phyloP scores from a whole-genome alignment of 306 rosid genomes.

The Echinosophora koreensis region DNA sequence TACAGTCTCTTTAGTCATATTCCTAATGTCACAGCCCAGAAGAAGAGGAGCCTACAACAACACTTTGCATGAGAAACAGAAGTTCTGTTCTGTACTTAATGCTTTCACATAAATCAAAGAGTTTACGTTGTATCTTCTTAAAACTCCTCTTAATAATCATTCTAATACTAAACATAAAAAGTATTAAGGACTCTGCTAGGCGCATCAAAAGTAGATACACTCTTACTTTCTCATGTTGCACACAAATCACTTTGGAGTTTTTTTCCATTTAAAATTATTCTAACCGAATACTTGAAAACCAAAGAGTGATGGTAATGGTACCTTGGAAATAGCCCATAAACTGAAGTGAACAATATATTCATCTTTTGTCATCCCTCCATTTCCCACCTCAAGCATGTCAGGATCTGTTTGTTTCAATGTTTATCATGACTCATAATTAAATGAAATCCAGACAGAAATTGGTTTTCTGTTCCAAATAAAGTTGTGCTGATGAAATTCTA shows the following conservation, averaged over 20 bases:
- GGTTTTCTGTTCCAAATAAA: background rate
- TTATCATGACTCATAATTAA: conserved; percentile 5
- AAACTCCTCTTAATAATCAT: background rate
- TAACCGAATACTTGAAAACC: conserved; percentile 11
- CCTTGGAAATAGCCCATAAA: conserved; percentile 98
- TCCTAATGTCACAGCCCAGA: conserved; percentile 91
- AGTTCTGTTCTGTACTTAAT: background rate
- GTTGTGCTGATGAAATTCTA: conserved; percentile 25
- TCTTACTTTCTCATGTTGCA: too few relatives aligned
- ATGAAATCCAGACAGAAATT: background rate
- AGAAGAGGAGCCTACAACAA: conserved; percentile 93
- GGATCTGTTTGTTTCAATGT: conserved; percentile 70
- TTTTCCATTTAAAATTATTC: too few relatives aligned
- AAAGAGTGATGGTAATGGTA: conserved; percentile 41
- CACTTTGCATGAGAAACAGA: conserved; percentile 30
- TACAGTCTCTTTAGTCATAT: conserved; percentile 75
- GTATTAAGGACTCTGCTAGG: background rate
- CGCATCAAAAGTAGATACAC: too few relatives aligned
- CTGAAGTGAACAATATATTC: conserved; percentile 95
- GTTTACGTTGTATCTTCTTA: background rate
- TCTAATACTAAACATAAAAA: too few relatives aligned
- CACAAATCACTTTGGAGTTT: too few relatives aligned
- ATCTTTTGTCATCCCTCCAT: conserved; percentile 90
- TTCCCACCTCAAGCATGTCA: conserved; percentile 98
- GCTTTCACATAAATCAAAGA: background rate